Conservation (phyloP, 1,284 basidiomycete species). For the Cystobasidium sp. region DNA sequence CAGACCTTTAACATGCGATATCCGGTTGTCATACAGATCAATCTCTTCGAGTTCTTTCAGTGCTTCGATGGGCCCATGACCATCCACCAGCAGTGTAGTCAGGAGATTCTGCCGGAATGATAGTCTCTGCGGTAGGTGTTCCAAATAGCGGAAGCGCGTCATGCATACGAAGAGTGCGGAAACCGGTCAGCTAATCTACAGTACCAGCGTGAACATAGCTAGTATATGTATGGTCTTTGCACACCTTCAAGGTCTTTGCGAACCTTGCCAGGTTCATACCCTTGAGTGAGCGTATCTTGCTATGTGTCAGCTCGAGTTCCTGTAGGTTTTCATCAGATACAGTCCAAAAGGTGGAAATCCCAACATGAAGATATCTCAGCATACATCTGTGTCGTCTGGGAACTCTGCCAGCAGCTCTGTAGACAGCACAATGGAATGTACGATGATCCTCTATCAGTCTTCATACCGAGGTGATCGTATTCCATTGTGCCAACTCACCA, state of each 20-base stretch:
- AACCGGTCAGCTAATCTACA: too few relatives aligned
- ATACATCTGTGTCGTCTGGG: constrained; percentile 70
- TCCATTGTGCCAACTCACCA: constrained; percentile 4
- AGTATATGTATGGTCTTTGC: not conserved
- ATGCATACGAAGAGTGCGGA: not conserved
- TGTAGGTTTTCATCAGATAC: constrained; percentile 55
- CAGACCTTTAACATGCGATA: constrained; percentile 75
- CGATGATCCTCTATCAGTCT: not conserved
- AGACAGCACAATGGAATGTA: not conserved
- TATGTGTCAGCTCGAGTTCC: constrained; percentile 90
- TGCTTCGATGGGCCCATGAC: constrained; percentile 61
- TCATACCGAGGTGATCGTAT: not conserved
- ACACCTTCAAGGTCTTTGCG: constrained; percentile 49
- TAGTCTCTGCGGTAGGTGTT: constrained; percentile 63
- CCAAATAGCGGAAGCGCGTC: not conserved
- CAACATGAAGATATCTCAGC: constrained; percentile 28
- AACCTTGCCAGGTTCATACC: constrained; percentile 50
- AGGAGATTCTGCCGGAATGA: constrained; percentile 90
- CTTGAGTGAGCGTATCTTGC: constrained; percentile 64
- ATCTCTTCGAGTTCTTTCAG: constrained; percentile 79
- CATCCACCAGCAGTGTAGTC: constrained; percentile 68
- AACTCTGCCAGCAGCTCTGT: constrained; percentile 60
- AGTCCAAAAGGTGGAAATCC: constrained; percentile 2
- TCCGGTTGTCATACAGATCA: constrained; percentile 93
- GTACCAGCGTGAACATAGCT: too few relatives aligned